Base-by-base conservation (phyloP, 1,139 yeast species). In the Suhomyces wounanorum region DNA sequence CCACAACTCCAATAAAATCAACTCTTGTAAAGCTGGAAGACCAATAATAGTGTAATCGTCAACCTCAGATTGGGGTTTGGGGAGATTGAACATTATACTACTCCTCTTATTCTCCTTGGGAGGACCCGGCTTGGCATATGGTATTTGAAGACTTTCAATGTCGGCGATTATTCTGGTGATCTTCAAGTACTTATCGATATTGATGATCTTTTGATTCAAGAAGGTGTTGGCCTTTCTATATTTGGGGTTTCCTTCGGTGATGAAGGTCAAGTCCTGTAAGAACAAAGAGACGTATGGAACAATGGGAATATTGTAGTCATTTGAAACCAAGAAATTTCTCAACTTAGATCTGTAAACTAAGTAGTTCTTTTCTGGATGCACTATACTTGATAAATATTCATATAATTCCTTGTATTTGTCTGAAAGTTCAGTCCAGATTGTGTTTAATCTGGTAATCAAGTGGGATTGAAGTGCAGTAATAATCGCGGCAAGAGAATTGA, bases 221-320 rank as follows among this genome's bases (percentile, higher is more conserved):
- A 85, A 84, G 13, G 83, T 75, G 49, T 82, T 77, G 25, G 85
- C 84, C 54, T 77, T 81, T 62, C 91, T 74, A 62, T 78, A 82
- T 58, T 81, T 85, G 36, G 90, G 81, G 65, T 90, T 91, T 17
- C 97, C 97, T 61, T 92, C 98, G 45, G 85, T 84, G 25, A 90
- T 85, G 69, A 91, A 89, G 0, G 96, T 90, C 61, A 92, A 73
- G 66, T 92, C 98, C 63, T 90, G 96, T 46, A 91, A 73, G 64
- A 88, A 89, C 51, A 91, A 72, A 39, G 95, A 90, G 54, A 91
- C 78, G 65, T 89, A 92, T 7, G 98, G 98, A 23, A 91, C 94
- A 43, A 87, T 82, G 0, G 96, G 95, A 23, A 84, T 72, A 41
- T 78, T 70, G 54, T 82, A 78, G 44, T 82, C 86, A 44, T 78